A percentile compares a stretch with the other conserved stretches of the same genome.
Evolutionary conservation across 371 early-diverging fungal genomes (phyloP).

Genomic region (Mortierella sp.): DNA sequence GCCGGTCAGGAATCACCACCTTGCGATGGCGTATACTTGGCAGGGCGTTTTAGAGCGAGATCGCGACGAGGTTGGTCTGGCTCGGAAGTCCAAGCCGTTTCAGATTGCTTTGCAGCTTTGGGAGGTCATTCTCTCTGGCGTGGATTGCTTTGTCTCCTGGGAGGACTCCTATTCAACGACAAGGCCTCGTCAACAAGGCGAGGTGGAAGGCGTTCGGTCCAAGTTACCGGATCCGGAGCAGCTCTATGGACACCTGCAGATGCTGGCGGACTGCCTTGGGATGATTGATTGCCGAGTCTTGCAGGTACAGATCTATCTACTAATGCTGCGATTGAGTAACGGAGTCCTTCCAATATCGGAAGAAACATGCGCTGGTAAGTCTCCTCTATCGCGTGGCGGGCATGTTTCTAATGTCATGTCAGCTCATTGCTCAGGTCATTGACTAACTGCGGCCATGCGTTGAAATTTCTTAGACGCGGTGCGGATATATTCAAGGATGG

Average conservation of each 20-base stretch:
- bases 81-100: constrained; percentile 59
- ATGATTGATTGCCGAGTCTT: constrained; percentile 47
- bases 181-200: neutral
- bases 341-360: constrained; percentile 33
- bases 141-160: constrained; percentile 50
- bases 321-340: constrained; percentile 48
- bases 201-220: neutral
- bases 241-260: constrained; percentile 43
- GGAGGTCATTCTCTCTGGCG: constrained; percentile 61
- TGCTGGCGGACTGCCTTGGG: constrained; percentile 53
- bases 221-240: constrained; percentile 38
- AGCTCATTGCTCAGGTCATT: too few species aligned
- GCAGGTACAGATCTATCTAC: constrained; percentile 47
- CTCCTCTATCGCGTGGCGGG: too few species aligned
- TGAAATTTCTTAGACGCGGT: constrained; percentile 63
- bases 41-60: constrained; percentile 63
- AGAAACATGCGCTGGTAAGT: constrained; percentile 31
- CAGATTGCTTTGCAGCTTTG: constrained; percentile 68
- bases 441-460: neutral
- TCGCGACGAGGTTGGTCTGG: constrained; percentile 11
- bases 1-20: constrained; percentile 63
- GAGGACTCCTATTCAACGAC: constrained; percentile 4
- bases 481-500: constrained; percentile 65
- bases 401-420: too few species aligned
- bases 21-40: constrained; percentile 72